Base-by-base conservation (phyloP, 2,329 filamentous ascomycete genomes). In the Byssothecium circinans region DNA sequence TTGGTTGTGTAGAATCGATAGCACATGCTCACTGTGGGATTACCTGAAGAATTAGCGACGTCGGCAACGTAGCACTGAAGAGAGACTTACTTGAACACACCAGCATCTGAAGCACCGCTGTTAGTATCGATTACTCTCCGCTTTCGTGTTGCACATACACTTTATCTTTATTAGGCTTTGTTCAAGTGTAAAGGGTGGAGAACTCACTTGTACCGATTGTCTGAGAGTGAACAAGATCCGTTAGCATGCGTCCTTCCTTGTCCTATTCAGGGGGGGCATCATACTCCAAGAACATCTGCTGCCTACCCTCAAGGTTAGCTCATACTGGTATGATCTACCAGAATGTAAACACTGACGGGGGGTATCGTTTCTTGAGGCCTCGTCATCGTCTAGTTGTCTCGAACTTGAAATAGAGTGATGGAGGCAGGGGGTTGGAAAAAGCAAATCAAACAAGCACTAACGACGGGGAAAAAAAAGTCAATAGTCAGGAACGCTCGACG, bases 211-310 rank as follows among this genome's bases (percentile, higher is more conserved):
- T 73, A 43, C 70, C 70, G 12, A 73, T 63, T 14, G 68, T 73
- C 69, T 72, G 49, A 36, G 37, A 43, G 19, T 19, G 35, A 15
- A 32, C 22, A 29, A 32, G 35, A 7, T 3, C 12, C 22, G 43
- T 64, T 47, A 65, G 60, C 40, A 50, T 48, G 22, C 39, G 44
- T 23, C 40, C 17, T 10, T 38, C 8, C 11, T 30, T 7, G 48
- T 29, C 27, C 8, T 25, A 27, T 30, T 32, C 43, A 30, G 41
- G 47, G 32, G 18, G 20, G 30, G 15, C 35, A 25, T 14, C 69
- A 43, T 63, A 73, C 69, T 41, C 70, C 70, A 36, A 73, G 65
- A 27, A 72, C 55, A 48, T 66, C 69, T 36, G 70, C 70, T 47
- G 68, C 65, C 70, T 73, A 44, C 37, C n/a, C 25, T 38, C 20